Evolutionary conservation across 805 yeast species (phyloP).

Genomic region (Metschnikowia reukaufii): DNA sequence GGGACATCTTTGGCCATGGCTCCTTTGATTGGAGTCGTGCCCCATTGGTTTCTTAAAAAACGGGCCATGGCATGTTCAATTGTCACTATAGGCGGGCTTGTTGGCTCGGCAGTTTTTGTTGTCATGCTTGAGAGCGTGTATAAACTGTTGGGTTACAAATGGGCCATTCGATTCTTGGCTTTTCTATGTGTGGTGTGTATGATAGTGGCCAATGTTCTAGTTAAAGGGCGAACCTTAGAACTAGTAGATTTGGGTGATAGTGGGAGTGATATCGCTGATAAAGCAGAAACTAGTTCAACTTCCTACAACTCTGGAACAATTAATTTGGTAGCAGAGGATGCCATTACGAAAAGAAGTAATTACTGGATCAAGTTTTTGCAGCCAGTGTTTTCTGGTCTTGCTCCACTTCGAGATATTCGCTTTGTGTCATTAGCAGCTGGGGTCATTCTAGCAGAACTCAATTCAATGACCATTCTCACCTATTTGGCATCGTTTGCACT

Average conservation of each 20-base stretch:
- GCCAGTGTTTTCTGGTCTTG: slow-evolving; percentile 9
- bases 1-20: slow-evolving; percentile 45
- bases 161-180: slow-evolving; percentile 53
- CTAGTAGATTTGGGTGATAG: background rate
- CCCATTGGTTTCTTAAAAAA: slow-evolving; percentile 45
- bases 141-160: slow-evolving; percentile 47
- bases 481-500: slow-evolving; percentile 55
- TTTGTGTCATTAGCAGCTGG: slow-evolving; percentile 45
- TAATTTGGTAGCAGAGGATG: background rate
- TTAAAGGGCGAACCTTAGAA: slow-evolving; percentile 7
- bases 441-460: slow-evolving; percentile 45
- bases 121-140: slow-evolving; percentile 52
- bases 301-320: background rate
- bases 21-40: slow-evolving; percentile 43
- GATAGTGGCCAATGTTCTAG: slow-evolving; percentile 13
- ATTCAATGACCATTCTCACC: slow-evolving; percentile 48
- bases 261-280: background rate
- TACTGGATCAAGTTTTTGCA: too few relatives aligned
- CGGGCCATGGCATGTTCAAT: slow-evolving; percentile 48
- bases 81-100: slow-evolving; percentile 50
- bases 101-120: slow-evolving; percentile 57
- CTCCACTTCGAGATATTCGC: slow-evolving; percentile 42
- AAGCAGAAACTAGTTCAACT: background rate
- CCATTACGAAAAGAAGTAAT: background rate
- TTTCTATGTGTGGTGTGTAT: slow-evolving; percentile 44